Evolutionary conservation across 495 filamentous ascomycete genomes (phyloP).

Genomic region (Hamigera avellanea): DNA sequence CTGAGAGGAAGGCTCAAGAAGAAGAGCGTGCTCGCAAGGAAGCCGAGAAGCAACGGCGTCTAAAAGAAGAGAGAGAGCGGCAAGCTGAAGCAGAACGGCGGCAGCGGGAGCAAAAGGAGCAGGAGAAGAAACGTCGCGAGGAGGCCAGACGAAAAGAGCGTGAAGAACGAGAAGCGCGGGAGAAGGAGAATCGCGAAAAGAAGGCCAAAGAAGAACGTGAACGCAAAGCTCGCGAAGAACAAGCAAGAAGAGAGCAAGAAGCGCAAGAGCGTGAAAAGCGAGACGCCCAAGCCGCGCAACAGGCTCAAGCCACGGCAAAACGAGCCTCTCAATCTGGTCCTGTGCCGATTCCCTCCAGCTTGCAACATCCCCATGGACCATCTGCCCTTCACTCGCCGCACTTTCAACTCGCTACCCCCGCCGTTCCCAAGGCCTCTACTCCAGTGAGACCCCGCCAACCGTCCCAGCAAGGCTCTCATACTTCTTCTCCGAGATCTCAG

Average conservation of each 20-base stretch:
- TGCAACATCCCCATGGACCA: conserved; percentile 36
- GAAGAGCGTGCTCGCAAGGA: conserved; percentile 76
- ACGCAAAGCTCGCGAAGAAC: conserved; percentile 54
- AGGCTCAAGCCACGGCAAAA: conserved; percentile 19
- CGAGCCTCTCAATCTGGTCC: conserved; percentile 30
- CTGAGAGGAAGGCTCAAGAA: conserved; percentile 81
- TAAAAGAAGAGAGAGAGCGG: conserved; percentile 73
- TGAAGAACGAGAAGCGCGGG: conserved; percentile 66
- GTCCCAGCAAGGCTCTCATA: conserved; percentile 72
- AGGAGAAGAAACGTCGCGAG: conserved; percentile 57
- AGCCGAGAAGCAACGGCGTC: conserved; percentile 61
- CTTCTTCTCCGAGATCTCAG: conserved; percentile 48
- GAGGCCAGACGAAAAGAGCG: conserved; percentile 51
- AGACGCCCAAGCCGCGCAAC: conserved; percentile 17
- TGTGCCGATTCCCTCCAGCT: conserved; percentile 40
- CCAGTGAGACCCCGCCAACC: conserved; percentile 62
- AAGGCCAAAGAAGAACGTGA: conserved; percentile 55
- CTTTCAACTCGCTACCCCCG: conserved; percentile 64
- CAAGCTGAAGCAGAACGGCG: conserved; percentile 67
- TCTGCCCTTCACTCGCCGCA: conserved; percentile 61
- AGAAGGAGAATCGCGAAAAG: conserved; percentile 43
- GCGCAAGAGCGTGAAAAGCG: conserved; percentile 38
- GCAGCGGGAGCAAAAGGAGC: conserved; percentile 59
- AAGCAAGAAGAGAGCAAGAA: conserved; percentile 41
- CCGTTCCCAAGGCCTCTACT: conserved; percentile 70